Percentiles rank a stretch among this genome's conserved stretches.
phyloP scores from a whole-genome alignment of 768 basidiomycete species.

The Tubosaeta sp. region DNA sequence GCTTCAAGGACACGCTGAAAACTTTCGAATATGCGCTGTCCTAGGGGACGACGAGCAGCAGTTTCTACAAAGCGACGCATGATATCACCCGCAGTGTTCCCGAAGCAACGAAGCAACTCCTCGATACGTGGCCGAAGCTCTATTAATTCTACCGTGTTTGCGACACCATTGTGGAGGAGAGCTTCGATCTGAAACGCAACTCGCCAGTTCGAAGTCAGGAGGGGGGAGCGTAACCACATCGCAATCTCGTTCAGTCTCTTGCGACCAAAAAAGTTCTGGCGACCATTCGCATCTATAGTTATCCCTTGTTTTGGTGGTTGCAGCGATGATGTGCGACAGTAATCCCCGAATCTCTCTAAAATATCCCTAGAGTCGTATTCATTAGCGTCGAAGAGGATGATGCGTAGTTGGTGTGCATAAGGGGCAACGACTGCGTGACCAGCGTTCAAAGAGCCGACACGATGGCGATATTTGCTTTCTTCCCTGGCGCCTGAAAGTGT shows the following conservation, averaged over 20 bases:
- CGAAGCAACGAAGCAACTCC: conserved; percentile 33
- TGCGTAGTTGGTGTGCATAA: conserved; percentile 67
- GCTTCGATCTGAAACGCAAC: conserved; percentile 78
- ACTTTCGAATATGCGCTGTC: conserved; percentile 41
- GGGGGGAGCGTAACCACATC: conserved; percentile 40
- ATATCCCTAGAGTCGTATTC: conserved; percentile 33
- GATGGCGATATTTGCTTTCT: conserved; percentile 45
- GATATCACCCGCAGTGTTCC: conserved; percentile 40
- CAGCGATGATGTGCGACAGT: conserved; percentile 51
- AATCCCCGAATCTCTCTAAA: conserved; percentile 45
- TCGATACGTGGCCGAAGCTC: conserved; percentile 43
- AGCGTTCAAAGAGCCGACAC: conserved; percentile 55
- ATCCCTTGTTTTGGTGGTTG: conserved; percentile 31
- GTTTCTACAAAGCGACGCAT: conserved; percentile 52
- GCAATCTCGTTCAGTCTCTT: conserved; percentile 45
- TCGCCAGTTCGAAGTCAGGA: conserved; percentile 42
- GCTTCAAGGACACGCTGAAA: conserved; percentile 33
- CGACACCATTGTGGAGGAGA: conserved; percentile 55
- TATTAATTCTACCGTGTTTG: conserved; percentile 57
- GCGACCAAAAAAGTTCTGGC: conserved; percentile 47
- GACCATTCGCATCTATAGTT: conserved; percentile 45
- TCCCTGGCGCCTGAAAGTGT: conserved; percentile 34
- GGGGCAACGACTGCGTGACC: conserved; percentile 58
- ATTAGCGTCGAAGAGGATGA: conserved; percentile 50
- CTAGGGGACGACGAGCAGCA: conserved; percentile 43